Evolutionary conservation across 208 protist species (phyloP), one percentile per base, ranked within the genome.

Genomic region (Trypanosoma lewisi): DNA sequence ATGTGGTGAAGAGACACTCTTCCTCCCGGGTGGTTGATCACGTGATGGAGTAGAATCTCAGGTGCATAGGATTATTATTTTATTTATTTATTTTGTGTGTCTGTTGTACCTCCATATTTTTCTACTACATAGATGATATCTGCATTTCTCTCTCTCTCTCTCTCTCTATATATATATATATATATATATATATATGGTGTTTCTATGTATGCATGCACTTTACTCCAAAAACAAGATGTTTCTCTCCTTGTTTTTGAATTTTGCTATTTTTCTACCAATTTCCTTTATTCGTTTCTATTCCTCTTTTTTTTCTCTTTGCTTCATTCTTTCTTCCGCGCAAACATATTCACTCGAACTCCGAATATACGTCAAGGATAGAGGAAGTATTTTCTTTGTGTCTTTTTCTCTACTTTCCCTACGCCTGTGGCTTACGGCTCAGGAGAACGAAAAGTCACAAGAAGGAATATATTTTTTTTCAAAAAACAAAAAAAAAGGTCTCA

Each of bases 21-120:
- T 57, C 63, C 47, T 55, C 57, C 11, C 70, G 70, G 37, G 70
- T 77, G 34, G 70, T 63, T 21, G 70, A 77, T 60, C 56, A 65
- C 31, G 70, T 77, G 31, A 58, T 71, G 39, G 4, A 23, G n/a
- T 55, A 48, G 14, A 16, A 37, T 39, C 34, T 23, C 17, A 4
- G 36, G 28, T 33, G 17, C 27, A 63, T 60, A 58, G 48, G 53
- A 44, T 48, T 68, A 70, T 11, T 50, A 30, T 60, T 64, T 57
- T 65, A 59, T 53, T 68, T 55, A 58, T 75, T 72, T 58, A 59
- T 2, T 55, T 60, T 52, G 27, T 60, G 30, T 45, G n/a, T 21
- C n/a, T 58, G 28, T 21, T 4, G 4, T 56, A n/a, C 27, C 1
- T 48, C 47, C 25, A 44, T 58, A n/a, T 49, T 54, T 34, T 42